Evolutionary conservation across 2,329 filamentous ascomycete species (phyloP), one percentile per base, ranked within the genome.

Genomic region (Claviceps purpurea): DNA sequence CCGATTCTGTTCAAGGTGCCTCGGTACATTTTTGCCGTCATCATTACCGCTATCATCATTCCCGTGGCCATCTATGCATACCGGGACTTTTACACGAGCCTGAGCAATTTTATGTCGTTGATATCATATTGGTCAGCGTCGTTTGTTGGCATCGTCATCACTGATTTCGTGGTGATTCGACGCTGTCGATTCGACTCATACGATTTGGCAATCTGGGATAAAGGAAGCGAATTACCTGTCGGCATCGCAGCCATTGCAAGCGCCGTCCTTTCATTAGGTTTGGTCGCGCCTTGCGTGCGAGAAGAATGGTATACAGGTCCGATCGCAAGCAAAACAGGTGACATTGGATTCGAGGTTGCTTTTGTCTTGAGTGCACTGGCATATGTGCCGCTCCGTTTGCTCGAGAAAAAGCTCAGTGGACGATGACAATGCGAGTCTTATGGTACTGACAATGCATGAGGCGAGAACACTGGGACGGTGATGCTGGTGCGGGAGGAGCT

Each of bases 261-360:
- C 2, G 75, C 68, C 2, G 42, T 73, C 2, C 57, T 73, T n/a
- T 72, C 68, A 49, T 70, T 75, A 52, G 73, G 64, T 1, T 61
- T 82, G 8, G 72, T 82, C 2, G 68, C 83, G 6, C 79, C 80
- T 0, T 76, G 74, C 37, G 82, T 83, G 74, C 71, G 70, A 10
- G 76, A 81, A 63, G 74, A 72, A 4, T 83, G 79, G 79, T 83
- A 74, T 59, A 75, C 71, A 8, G 80, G 80, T 0, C 79, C 79
- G 0, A 76, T 84, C 57, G 80, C 79, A 0, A 65, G 72, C 63
- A 73, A 59, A 39, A 81, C 79, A 11, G 81, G 81, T 0, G 81
- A 85, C 56, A 77, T 85, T 61, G 82, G 81, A 0, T 83, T 85
- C 53, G 81, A 85, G 67, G 65, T 81, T 62, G 80, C 80, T 0